Evolutionary conservation across 2,329 filamentous ascomycete species (phyloP).

Genomic region (Cladosporium phlei): DNA sequence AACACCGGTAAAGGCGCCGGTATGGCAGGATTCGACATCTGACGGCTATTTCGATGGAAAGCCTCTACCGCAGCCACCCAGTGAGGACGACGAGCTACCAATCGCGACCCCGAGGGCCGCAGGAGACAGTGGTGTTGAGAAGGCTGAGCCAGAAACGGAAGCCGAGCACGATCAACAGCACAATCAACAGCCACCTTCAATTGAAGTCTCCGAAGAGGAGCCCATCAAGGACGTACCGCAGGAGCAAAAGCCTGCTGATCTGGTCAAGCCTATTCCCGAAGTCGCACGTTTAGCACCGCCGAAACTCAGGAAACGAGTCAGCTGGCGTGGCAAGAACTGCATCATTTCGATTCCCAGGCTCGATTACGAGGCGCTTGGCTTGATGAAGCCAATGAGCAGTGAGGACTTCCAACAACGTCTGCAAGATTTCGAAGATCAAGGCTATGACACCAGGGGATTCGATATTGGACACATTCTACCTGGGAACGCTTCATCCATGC

Average conservation of each 20-base stretch:
- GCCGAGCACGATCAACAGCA: not conserved
- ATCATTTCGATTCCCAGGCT: slow-evolving; percentile 42
- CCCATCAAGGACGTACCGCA: slow-evolving; percentile 10
- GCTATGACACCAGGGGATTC: slow-evolving; percentile 66
- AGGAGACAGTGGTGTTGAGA: not conserved
- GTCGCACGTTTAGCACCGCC: slow-evolving; percentile 27
- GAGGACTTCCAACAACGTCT: slow-evolving; percentile 59
- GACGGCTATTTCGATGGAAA: slow-evolving; percentile 7
- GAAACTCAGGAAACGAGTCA: slow-evolving; percentile 41
- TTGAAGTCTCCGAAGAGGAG: slow-evolving; percentile 10
- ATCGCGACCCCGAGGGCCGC: not conserved
- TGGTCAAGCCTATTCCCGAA: slow-evolving; percentile 9
- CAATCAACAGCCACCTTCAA: not conserved
- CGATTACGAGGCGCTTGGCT: slow-evolving; percentile 39
- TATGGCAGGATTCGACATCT: not conserved
- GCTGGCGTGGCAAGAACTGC: slow-evolving; percentile 44
- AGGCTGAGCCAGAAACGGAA: not conserved
- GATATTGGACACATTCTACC: slow-evolving; percentile 46
- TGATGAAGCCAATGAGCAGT: slow-evolving; percentile 41
- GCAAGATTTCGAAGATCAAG: slow-evolving; percentile 61
- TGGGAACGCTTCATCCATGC: slow-evolving; percentile 40
- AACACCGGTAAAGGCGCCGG: slow-evolving; percentile 11
- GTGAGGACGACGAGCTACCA: slow-evolving; percentile 3
- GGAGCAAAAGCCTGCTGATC: slow-evolving; percentile 13
- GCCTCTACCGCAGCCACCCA: slow-evolving; percentile 5